phyloP scores from a whole-genome alignment of 192 early-diverging fungal genomes.

The Gigaspora rosea region DNA sequence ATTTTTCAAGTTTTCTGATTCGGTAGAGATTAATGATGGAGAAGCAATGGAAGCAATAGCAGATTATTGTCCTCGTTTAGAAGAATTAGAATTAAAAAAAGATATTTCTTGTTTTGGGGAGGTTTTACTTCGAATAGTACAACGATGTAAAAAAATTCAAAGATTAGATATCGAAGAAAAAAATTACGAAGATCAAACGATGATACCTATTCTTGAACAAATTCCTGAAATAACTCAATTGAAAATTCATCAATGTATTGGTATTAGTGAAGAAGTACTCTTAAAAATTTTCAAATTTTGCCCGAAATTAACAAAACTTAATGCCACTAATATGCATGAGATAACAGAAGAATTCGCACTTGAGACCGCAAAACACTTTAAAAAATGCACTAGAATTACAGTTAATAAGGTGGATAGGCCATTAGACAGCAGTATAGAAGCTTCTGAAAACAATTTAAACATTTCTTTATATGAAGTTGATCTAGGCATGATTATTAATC shows the following conservation, averaged over 20 bases:
- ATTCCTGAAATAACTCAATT: conserved; percentile 12
- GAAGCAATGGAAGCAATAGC: neutral
- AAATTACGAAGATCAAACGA: conserved; percentile 12
- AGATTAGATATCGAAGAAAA: conserved; percentile 6
- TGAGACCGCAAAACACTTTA: neutral
- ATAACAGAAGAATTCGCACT: conserved; percentile 5
- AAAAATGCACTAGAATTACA: neutral
- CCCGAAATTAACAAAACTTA: neutral
- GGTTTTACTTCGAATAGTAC: conserved; percentile 5
- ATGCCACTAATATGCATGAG: neutral
- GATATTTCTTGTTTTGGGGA: conserved; percentile 8
- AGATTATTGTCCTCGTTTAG: conserved; percentile 10
- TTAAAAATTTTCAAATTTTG: conserved; percentile 15
- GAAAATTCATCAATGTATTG: conserved; percentile 22
- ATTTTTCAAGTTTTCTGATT: conserved; percentile 10
- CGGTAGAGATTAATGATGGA: neutral
- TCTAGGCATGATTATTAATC: conserved; percentile 12
- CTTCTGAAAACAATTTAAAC: neutral
- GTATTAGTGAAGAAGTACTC: neutral
- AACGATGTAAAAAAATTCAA: conserved; percentile 10
- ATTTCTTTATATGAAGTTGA: neutral
- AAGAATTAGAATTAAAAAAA: conserved; percentile 26
- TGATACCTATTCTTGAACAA: neutral
- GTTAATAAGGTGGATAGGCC: neutral
- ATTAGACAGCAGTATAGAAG: neutral